Base-by-base conservation (phyloP, 805 yeast genomes). In the Lachancea sp. region DNA sequence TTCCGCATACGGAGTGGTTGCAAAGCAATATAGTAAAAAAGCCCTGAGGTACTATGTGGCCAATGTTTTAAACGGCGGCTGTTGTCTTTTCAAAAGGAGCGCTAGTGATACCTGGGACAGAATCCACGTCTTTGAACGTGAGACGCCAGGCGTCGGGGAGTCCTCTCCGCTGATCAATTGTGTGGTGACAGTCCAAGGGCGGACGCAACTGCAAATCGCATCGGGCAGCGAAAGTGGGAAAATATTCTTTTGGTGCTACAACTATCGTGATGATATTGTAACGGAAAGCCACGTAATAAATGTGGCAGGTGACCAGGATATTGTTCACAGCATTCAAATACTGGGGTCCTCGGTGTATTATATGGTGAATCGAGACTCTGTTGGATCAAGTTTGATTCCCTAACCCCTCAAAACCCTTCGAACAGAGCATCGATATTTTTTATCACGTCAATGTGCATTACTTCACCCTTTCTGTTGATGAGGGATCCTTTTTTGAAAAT, bases 401-500 rank as follows among this genome's bases (percentile, higher is more conserved):
- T 29, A 29, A 13, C 31, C 5, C 13, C 3, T 31, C 51, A 58
- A 38, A 52, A 58, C 2, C 62, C 67, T 44, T 58, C 52, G 45
- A 70, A 69, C 13, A 68, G 47, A 26, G 58, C 57, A 45, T 70
- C 72, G 6, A 70, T 58, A 16, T 54, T 38, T 44, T 69, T 69
- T 18, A 63, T 63, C 13, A 70, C 70, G 51, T 70, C 73, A 33
- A 68, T 54, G 49, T 70, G 74, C 26, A 64, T 41, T 7, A 70
- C 56, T 18, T 69, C 72, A 54, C 85, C 93, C 33, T 70, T 67
- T 18, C 74, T 88, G 36, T 78, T 74, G 10, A 70, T 58, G 44
- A 70, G 46, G 2, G 71, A 63, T 0, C 99, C 99, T 67, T 91
- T 93, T 51, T 83, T 85, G 67, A 68, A 93, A 50, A 89, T 81